phyloP scores from a whole-genome alignment of 2,329 filamentous ascomycete genomes.

The Cryphonectria nitschkei region DNA sequence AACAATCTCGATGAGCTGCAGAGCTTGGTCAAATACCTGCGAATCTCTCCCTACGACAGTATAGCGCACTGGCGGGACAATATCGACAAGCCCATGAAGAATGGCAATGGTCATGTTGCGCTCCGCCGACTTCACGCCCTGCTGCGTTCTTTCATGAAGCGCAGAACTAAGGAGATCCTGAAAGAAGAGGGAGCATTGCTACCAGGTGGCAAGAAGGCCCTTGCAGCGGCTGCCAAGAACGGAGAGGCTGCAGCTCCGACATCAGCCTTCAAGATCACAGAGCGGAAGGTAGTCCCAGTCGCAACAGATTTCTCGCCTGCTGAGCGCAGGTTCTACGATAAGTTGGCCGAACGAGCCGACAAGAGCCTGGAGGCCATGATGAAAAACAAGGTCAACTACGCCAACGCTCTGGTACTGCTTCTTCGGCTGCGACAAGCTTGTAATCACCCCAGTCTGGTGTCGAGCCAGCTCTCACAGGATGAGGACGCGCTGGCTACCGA shows the following conservation, averaged over 20 bases:
- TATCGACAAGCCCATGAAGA: constrained; percentile 88
- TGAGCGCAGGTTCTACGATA: constrained; percentile 84
- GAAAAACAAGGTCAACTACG: constrained; percentile 82
- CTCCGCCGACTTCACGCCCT: constrained; percentile 85
- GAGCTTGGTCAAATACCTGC: constrained; percentile 87
- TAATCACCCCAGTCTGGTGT: constrained; percentile 89
- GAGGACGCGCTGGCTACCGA: constrained; percentile 79
- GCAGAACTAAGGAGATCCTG: constrained; percentile 96
- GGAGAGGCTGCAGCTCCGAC: constrained; percentile 54
- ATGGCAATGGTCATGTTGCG: constrained; percentile 84
- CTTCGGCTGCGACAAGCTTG: constrained; percentile 89
- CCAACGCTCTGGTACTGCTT: constrained; percentile 90
- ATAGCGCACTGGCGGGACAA: constrained; percentile 86
- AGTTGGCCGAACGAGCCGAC: constrained; percentile 82
- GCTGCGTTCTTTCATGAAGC: constrained; percentile 94
- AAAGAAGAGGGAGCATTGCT: constrained; percentile 83
- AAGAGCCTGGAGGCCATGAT: constrained; percentile 88
- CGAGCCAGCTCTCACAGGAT: constrained; percentile 83
- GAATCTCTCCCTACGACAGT: constrained; percentile 89
- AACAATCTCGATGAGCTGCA: constrained; percentile 98
- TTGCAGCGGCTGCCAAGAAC: constrained; percentile 46
- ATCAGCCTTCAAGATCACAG: constrained; percentile 85
- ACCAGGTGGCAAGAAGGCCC: constrained; percentile 67
- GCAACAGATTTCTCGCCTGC: constrained; percentile 76
- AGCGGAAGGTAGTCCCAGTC: constrained; percentile 83